Evolutionary conservation across 768 basidiomycete species (phyloP), one percentile per base, ranked within the genome.

Genomic region (Holtermannia corniformis): DNA sequence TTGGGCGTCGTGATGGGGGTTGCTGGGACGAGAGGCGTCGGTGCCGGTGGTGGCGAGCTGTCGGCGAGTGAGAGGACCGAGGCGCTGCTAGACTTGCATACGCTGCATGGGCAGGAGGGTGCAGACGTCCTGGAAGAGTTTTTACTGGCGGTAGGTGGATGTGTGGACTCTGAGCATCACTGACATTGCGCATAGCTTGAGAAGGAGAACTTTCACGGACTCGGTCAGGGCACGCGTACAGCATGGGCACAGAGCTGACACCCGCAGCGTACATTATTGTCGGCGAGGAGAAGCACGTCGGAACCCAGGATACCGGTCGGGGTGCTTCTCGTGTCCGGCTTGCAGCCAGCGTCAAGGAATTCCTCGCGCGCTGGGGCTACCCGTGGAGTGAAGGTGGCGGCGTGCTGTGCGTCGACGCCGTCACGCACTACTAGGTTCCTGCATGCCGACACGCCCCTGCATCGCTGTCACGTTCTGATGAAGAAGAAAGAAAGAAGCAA

Each of bases 231-330:
- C 32, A 45, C 40, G 42, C 21, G 16, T 37, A 37, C 32, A 44
- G 37, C 46, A 54, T 41, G 58, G 22, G 51, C 60, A 5, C 28
- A 58, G n/a, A 44, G 27, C 27, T 48, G 41, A 58, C 4, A 24
- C 44, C 46, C 20, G 32, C 60, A 86, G 90, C 87, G 4, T 99
- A 86, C 68, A 75, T 88, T 19, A 78, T 99, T 42, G 87, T 97
- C 4, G 93, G 95, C 19, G 90, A 96, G 74, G 88, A 93, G 72
- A 93, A 91, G 72, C 93, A 96, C 70, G 89, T 87, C 0, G 92
- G 87, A 1, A 85, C 83, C n/a, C 88, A 92, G 65, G 89, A 92
- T 63, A 75, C 79, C 3, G 80, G 77, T 12, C 80, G 90, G 37
- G 89, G 89, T 23, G 82, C 87, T 2, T 87, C 87, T 5, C 82